A percentile compares a stretch with the other conserved stretches of the same genome.
Evolutionary conservation across 192 early-diverging fungal species (phyloP).

Genomic region (Coemansia sp.): DNA sequence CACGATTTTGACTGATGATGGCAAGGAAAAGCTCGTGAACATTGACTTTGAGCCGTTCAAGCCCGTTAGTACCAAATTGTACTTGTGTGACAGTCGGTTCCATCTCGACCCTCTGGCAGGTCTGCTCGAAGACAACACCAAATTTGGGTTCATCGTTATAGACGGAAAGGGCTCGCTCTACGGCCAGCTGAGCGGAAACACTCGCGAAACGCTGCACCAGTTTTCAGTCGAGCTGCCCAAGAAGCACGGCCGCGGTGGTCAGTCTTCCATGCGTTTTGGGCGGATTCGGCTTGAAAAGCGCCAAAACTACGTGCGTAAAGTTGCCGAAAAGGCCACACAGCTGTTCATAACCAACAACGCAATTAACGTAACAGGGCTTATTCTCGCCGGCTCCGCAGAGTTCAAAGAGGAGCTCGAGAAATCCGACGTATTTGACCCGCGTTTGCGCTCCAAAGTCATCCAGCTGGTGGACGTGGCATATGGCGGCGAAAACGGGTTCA

Average conservation of each 20-base stretch:
- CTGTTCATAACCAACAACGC: conserved; percentile 90
- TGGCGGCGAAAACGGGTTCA: conserved; percentile 97
- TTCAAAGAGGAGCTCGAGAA: conserved; percentile 94
- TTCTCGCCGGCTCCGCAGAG: conserved; percentile 95
- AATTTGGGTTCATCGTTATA: conserved; percentile 97
- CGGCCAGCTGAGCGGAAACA: conserved; percentile 88
- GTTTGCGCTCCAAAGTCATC: conserved; percentile 81
- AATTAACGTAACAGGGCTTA: conserved; percentile 62
- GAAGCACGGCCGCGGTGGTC: conserved; percentile 99
- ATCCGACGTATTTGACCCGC: conserved; percentile 90
- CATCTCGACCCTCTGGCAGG: conserved; percentile 87
- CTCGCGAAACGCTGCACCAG: conserved; percentile 86
- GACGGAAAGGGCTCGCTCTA: conserved; percentile 96
- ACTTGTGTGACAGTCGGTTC: conserved; percentile 96
- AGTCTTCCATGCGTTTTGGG: conserved; percentile 95
- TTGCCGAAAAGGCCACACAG: conserved; percentile 88
- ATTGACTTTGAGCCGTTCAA: conserved; percentile 97
- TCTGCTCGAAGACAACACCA: conserved; percentile 85
- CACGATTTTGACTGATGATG: conserved; percentile 92
- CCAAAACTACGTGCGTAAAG: conserved; percentile 96
- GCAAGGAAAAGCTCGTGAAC: conserved; percentile 95
- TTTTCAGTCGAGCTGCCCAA: conserved; percentile 94
- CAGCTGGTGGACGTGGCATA: conserved; percentile 94
- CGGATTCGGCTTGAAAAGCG: conserved; percentile 96
- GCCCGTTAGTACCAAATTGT: conserved; percentile 93